Conservation (phyloP, 345 rosid genomes). For the Salix caprea region DNA sequence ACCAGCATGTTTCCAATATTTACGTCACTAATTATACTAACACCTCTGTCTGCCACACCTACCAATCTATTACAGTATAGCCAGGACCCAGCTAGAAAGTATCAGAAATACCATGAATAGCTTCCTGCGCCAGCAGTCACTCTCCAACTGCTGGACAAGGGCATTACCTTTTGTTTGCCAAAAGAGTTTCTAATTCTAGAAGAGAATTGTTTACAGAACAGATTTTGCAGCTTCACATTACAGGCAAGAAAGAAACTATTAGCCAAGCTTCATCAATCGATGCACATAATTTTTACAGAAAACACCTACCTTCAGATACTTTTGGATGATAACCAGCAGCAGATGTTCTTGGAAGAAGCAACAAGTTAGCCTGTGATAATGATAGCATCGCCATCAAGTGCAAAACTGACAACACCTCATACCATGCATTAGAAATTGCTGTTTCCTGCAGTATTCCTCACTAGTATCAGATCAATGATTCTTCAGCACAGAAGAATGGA, state of each 20-base stretch:
- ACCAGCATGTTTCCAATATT: background rate
- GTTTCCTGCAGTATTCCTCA: conserved; percentile 68
- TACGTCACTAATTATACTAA: background rate
- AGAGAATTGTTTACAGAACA: background rate
- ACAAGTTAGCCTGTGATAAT: conserved; percentile 80
- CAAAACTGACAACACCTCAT: conserved; percentile 89
- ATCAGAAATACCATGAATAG: background rate
- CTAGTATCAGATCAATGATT: conserved; percentile 15
- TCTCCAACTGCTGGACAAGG: background rate
- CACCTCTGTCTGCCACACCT: background rate
- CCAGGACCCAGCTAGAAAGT: background rate
- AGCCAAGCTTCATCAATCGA: background rate
- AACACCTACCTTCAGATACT: conserved; percentile 82
- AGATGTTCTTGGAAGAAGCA: conserved; percentile 88
- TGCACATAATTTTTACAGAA: background rate
- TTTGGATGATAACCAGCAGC: conserved; percentile 72
- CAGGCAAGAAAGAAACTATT: background rate
- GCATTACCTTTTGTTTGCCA: background rate
- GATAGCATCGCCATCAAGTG: conserved; percentile 95
- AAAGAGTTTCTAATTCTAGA: background rate
- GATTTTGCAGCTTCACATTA: background rate
- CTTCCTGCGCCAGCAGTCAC: background rate
- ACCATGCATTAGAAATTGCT: conserved; percentile 82
- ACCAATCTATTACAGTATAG: background rate
- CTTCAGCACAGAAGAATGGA: conserved; percentile 8